A percentile compares a stretch with the other conserved stretches of the same genome.
phyloP scores from a whole-genome alignment of 1,284 basidiomycete species.

The Ustilago curta region DNA sequence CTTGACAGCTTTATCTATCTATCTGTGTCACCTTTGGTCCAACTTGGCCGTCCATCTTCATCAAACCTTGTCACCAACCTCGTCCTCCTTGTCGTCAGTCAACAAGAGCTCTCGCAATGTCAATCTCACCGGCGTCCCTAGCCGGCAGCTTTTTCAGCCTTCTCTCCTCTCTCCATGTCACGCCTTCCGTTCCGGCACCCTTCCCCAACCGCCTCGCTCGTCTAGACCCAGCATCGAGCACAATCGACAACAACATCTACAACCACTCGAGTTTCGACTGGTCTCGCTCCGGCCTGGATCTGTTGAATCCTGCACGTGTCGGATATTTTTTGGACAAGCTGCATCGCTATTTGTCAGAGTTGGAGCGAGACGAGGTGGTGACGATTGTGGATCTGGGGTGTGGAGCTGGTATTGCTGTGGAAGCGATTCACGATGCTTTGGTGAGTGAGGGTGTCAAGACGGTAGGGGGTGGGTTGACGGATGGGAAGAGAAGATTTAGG shows the following conservation, averaged over 20 bases:
- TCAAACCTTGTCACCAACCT: background rate
- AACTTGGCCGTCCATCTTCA: background rate
- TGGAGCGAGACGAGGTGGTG: background rate
- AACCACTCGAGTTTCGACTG: constrained; percentile 36
- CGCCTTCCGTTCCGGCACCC: constrained; percentile 45
- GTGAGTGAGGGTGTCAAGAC: background rate
- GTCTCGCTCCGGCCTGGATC: constrained; percentile 27
- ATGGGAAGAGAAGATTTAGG: constrained; percentile 14
- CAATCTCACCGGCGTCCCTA: constrained; percentile 7
- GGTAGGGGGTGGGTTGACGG: background rate
- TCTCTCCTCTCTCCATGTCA: constrained; percentile 38
- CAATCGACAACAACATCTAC: constrained; percentile 52
- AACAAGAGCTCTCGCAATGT: background rate
- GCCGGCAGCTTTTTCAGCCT: constrained; percentile 22
- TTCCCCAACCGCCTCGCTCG: constrained; percentile 60
- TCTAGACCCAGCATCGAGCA: constrained; percentile 58
- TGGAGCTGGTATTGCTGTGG: constrained; percentile 47
- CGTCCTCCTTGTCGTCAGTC: background rate
- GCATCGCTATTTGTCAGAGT: constrained; percentile 3
- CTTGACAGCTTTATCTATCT: too few relatives aligned
- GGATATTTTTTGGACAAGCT: constrained; percentile 47
- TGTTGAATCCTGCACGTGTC: constrained; percentile 45
- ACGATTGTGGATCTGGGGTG: constrained; percentile 48
- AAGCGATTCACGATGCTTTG: constrained; percentile 34
- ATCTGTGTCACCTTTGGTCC: too few relatives aligned